A percentile compares a stretch with the other conserved stretches of the same genome.
Conservation (phyloP, 257 asterid genomes). For the Nicotiana undulata region DNA sequence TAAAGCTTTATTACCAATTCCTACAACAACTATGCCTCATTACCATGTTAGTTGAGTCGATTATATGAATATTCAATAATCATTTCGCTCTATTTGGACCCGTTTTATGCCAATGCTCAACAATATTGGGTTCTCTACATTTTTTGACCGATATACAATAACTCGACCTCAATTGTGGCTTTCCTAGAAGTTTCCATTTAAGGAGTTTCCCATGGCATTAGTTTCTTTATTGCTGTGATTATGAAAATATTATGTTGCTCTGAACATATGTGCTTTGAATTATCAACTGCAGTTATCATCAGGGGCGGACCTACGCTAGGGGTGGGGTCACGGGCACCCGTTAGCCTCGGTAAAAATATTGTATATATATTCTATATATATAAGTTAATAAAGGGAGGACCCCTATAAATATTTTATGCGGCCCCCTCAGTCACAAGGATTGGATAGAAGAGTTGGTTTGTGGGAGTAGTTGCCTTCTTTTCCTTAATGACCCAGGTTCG, state of each 20-base stretch:
- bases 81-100: background rate
- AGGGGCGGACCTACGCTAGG: too few relatives aligned
- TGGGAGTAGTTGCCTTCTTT: too few relatives aligned
- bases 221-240: background rate
- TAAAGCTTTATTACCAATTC: background rate
- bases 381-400: too few relatives aligned
- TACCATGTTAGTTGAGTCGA: background rate
- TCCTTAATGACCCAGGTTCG: too few relatives aligned
- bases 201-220: background rate
- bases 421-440: too few relatives aligned
- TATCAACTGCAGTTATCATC: constrained; percentile 45
- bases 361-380: too few relatives aligned
- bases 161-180: background rate
- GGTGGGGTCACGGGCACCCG: too few relatives aligned
- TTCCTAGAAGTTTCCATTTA: background rate
- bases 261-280: background rate
- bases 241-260: constrained; percentile 4
- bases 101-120: background rate
- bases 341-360: too few relatives aligned
- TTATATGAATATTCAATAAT: background rate
- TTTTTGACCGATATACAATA: background rate
- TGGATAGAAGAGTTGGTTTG: too few relatives aligned
- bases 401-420: too few relatives aligned
- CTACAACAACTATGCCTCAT: background rate
- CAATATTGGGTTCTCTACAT: background rate